Evolutionary conservation across 1,284 basidiomycete genomes (phyloP).

Genomic region (Tetrapyrgos nigripes): DNA sequence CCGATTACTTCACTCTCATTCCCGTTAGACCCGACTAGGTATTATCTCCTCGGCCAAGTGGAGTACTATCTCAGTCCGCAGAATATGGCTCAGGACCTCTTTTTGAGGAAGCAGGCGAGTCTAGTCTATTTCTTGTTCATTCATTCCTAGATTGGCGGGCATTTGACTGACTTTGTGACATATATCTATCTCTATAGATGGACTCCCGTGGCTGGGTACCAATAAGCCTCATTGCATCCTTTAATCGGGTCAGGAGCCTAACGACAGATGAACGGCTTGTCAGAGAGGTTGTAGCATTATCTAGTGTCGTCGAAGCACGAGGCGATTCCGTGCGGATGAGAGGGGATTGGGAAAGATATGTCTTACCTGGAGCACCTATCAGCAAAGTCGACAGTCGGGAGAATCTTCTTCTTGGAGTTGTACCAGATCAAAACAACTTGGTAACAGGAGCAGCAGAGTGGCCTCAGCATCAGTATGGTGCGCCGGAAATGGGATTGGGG

Average conservation of each 20-base stretch:
- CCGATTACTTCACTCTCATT: slow-evolving; percentile 64
- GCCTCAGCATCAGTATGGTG: neutral
- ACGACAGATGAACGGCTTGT: slow-evolving; percentile 74
- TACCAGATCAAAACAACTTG: slow-evolving; percentile 26
- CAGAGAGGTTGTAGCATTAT: slow-evolving; percentile 73
- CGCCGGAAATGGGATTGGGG: too few species aligned
- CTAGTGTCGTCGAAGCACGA: slow-evolving; percentile 73
- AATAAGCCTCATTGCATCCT: slow-evolving; percentile 81
- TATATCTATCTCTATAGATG: slow-evolving; percentile 64
- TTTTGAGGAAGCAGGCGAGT: slow-evolving; percentile 76
- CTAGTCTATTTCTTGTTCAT: neutral
- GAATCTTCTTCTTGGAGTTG: slow-evolving; percentile 14
- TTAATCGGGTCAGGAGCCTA: slow-evolving; percentile 82
- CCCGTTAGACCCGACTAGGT: slow-evolving; percentile 68
- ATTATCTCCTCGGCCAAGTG: slow-evolving; percentile 78
- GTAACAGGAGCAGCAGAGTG: slow-evolving; percentile 26
- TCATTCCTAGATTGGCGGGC: slow-evolving; percentile 1
- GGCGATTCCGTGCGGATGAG: slow-evolving; percentile 9
- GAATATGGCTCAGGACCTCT: slow-evolving; percentile 87
- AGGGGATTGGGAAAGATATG: slow-evolving; percentile 47
- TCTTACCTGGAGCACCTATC: slow-evolving; percentile 70
- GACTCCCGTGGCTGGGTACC: slow-evolving; percentile 89
- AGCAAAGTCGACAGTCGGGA: slow-evolving; percentile 47
- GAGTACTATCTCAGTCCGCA: slow-evolving; percentile 91
- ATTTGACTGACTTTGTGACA: slow-evolving; percentile 4